These are phyloP conservation scores for Colletotrichum filicis DNA, from an alignment of 2,329 filamentous ascomycete genomes.

Conservation along the genomic window DNA sequence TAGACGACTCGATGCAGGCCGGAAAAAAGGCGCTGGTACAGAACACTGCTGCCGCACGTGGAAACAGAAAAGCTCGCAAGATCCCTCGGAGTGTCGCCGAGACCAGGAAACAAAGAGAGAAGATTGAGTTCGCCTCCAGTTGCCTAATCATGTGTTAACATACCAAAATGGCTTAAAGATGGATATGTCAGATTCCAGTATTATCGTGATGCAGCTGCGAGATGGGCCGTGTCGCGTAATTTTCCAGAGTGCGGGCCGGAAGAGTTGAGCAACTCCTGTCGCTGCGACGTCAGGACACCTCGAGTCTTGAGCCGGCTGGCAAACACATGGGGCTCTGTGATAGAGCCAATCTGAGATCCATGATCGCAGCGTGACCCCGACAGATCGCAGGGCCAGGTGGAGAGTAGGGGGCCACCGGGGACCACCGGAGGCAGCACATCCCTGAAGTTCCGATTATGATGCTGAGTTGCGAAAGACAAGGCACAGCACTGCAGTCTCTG, in stretches of 20 bases:
- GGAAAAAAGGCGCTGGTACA: background rate
- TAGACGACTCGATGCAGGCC: background rate
- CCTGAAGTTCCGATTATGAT: constrained; percentile 20
- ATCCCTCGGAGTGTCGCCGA: constrained; percentile 10
- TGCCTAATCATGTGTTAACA: background rate
- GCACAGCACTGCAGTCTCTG: constrained; percentile 3
- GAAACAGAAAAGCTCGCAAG: background rate
- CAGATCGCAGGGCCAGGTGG: constrained; percentile 21
- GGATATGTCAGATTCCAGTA: constrained; percentile 8
- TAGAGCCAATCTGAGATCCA: constrained; percentile 31
- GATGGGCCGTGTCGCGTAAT: constrained; percentile 7
- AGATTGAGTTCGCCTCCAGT: constrained; percentile 10
- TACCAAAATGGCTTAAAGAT: background rate
- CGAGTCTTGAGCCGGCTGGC: background rate
- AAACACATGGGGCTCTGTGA: constrained; percentile 2
- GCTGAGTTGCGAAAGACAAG: constrained; percentile 6
- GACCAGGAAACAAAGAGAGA: background rate
- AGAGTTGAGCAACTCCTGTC: background rate
- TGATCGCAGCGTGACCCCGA: constrained; percentile 19
- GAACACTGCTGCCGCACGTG: constrained; percentile 1
- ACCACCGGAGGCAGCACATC: constrained; percentile 19
- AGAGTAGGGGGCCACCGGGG: constrained; percentile 20
- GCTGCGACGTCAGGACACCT: background rate
- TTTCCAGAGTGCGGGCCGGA: background rate
- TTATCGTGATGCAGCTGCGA: constrained; percentile 25